Evolutionary conservation across 2,329 filamentous ascomycete genomes (phyloP).

Genomic region (Arachnomyces sp.): DNA sequence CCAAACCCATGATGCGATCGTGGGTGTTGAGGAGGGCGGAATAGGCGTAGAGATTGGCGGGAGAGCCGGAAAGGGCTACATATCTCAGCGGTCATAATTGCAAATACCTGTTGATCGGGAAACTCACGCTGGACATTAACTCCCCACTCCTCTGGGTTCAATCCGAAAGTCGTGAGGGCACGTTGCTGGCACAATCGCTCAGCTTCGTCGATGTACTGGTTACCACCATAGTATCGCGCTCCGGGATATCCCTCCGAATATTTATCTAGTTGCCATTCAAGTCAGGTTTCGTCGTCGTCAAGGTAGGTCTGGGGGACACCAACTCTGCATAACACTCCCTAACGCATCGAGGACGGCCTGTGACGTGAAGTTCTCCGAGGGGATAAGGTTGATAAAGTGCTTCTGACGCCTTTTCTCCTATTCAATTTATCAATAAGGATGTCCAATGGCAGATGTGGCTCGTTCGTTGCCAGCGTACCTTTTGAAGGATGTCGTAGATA

Average conservation of each 20-base stretch:
- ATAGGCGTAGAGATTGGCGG: slow-evolving; percentile 74
- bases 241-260: slow-evolving; percentile 98
- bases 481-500: slow-evolving; percentile 83
- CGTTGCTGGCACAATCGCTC: slow-evolving; percentile 85
- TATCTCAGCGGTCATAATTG: slow-evolving; percentile 9
- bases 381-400: slow-evolving; percentile 96
- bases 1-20: slow-evolving; percentile 92
- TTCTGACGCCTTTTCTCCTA: slow-evolving; percentile 95
- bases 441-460: neutral
- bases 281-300: slow-evolving; percentile 19
- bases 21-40: slow-evolving; percentile 93
- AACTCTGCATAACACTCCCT: slow-evolving; percentile 92
- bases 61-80: slow-evolving; percentile 68
- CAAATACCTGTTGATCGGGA: slow-evolving; percentile 2
- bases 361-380: slow-evolving; percentile 92
- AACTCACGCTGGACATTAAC: slow-evolving; percentile 82
- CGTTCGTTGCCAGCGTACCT: slow-evolving; percentile 47
- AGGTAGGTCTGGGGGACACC: slow-evolving; percentile 25
- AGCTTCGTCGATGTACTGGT: slow-evolving; percentile 88
- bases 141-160: slow-evolving; percentile 83
- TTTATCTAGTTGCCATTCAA: slow-evolving; percentile 60
- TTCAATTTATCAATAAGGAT: slow-evolving; percentile 9
- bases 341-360: slow-evolving; percentile 86
- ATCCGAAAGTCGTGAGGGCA: slow-evolving; percentile 76
- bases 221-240: slow-evolving; percentile 91